Conservation (phyloP, 148 eudicot genomes). For the Cornus suecica region DNA sequence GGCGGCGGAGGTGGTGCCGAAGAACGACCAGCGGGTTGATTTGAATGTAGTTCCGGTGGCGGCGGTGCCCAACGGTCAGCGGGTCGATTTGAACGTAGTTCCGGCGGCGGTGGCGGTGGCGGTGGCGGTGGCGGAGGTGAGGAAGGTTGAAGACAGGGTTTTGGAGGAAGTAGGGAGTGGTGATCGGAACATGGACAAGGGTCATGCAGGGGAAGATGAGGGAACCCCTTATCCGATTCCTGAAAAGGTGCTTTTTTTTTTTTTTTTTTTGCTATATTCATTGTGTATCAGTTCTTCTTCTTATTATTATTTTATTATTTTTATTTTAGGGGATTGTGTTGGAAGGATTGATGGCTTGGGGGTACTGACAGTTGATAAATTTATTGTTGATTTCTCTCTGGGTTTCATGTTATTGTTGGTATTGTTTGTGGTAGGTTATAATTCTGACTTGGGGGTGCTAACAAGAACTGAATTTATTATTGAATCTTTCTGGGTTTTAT, state of each 20-base stretch:
- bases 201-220: constrained; percentile 39
- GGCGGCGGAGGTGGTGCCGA: constrained; percentile 38
- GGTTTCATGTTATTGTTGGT: neutral
- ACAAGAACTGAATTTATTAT: neutral
- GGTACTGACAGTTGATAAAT: neutral
- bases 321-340: neutral
- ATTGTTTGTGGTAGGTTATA: neutral
- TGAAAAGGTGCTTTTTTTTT: constrained; percentile 47
- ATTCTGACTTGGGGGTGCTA: neutral
- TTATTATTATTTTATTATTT: too few species aligned
- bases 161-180: constrained; percentile 39
- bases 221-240: constrained; percentile 40
- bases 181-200: constrained; percentile 35
- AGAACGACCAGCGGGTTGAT: constrained; percentile 24
- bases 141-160: constrained; percentile 5
- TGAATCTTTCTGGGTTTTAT: neutral
- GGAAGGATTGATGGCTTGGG: neutral
- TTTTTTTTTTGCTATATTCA: constrained; percentile 9
- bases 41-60: constrained; percentile 29
- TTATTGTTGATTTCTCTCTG: neutral
- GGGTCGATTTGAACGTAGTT: constrained; percentile 27
- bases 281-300: too few species aligned
- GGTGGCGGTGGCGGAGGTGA: constrained; percentile 8
- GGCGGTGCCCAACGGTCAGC: constrained; percentile 26
- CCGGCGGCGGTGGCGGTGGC: constrained; percentile 31